Evolutionary conservation across 306 rosid genomes (phyloP), one percentile per base, ranked within the genome.

Genomic region (Phaseolus lunatus): DNA sequence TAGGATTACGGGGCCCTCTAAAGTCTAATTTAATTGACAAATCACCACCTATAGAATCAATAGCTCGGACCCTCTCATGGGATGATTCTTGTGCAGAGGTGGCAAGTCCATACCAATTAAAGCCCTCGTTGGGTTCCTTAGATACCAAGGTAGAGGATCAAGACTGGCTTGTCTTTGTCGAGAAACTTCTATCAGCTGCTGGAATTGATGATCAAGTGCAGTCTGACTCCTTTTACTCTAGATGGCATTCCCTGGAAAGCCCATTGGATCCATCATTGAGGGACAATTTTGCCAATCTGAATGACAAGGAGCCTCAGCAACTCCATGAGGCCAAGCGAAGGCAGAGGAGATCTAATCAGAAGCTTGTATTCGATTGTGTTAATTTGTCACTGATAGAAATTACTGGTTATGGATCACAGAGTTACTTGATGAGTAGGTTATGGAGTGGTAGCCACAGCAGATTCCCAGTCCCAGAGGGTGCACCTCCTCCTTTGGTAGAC

Each of bases 31-130:
- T 92, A 83, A 92, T 96, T 67, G 99, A 92, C 90, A 96, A 96
- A 79, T 96, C 99, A 63, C 99, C 98, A 61, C 99, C 91, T 29
- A 96, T 96, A 75, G 99, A 67, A 86, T 92, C 99, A 61, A 91
- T 96, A 65, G 85, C 98, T 9, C 90, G 99, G 80, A 96, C 97
- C 66, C 85, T 88, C 61, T 88, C 96, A 47, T 89, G 96, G 98
- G 97, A 88, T 23, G 94, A 86, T 37, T 75, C 96, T 41, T 80
- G 93, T 68, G 82, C 88, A 12, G 97, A 90, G 84, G 75, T 88
- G 20, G 82, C 94, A 47, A 80, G 87, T 43, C 75, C 90, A 1
- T 88, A 80, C 80, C 56, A 85, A 26, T 54, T 88, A 80, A 90
- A 86, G 72, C 84, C 96, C 33, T 83, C 90, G 0, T 75, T 74